These are phyloP conservation scores for Colletotrichum incanum DNA, from an alignment of 2,329 filamentous ascomycete genomes.

Conservation along the genomic window DNA sequence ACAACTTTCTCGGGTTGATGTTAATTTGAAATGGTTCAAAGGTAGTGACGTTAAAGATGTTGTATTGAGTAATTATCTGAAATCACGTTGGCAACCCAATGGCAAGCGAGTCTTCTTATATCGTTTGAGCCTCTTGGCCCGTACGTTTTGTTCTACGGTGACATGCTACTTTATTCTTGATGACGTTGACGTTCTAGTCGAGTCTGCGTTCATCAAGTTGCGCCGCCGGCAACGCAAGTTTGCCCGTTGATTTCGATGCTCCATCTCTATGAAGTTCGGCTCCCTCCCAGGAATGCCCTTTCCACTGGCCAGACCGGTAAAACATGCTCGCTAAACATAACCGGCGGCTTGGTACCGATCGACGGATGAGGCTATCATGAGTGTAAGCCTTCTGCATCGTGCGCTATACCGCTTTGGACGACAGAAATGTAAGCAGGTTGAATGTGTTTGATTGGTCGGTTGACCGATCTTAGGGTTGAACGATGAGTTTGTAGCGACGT, in stretches of 20 bases:
- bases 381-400: constrained; percentile 30
- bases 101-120: neutral
- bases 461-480: neutral
- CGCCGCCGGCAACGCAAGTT: constrained; percentile 5
- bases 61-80: neutral
- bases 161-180: neutral
- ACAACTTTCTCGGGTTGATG: neutral
- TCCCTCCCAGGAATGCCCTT: accelerated
- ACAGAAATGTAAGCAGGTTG: constrained; percentile 18
- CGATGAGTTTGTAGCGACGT: neutral
- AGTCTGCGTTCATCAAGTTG: neutral
- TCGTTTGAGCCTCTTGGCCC: neutral
- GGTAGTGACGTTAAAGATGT: neutral
- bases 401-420: constrained; percentile 9
- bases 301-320: neutral
- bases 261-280: neutral
- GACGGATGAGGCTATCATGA: constrained; percentile 34
- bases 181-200: neutral
- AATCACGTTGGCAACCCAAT: neutral
- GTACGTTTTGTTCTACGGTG: neutral
- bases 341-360: neutral
- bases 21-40: neutral
- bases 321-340: neutral
- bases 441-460: neutral
- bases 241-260: neutral